Percentiles rank a stretch among this genome's conserved stretches.
phyloP scores from a whole-genome alignment of 176 grass and related monocot genomes.

The Musa troglodytarum region DNA sequence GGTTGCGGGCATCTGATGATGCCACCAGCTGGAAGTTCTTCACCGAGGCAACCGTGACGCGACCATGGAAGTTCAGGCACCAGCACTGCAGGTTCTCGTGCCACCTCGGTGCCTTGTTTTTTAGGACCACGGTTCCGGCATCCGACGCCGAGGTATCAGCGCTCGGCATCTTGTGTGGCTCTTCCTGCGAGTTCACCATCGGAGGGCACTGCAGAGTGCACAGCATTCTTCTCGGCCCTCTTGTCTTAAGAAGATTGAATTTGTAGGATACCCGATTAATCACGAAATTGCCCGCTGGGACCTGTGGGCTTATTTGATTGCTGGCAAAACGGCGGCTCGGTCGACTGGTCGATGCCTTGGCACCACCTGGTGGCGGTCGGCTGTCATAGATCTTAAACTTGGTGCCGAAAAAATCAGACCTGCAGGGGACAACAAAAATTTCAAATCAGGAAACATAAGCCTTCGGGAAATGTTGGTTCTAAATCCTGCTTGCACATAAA shows the following conservation, averaged over 20 bases:
- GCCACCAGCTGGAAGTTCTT: slow-evolving; percentile 12
- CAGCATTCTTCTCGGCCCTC: slow-evolving; percentile 15
- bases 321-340: slow-evolving; percentile 15
- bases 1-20: background rate
- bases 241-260: slow-evolving; percentile 21
- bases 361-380: slow-evolving; percentile 11
- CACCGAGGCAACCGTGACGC: slow-evolving; percentile 8
- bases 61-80: slow-evolving; percentile 16
- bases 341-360: slow-evolving; percentile 1
- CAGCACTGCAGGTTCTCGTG: slow-evolving; percentile 16
- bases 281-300: slow-evolving; percentile 5
- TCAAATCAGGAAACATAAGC: background rate
- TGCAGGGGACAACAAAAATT: background rate
- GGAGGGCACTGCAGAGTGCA: slow-evolving; percentile 6
- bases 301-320: slow-evolving; percentile 21
- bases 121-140: background rate
- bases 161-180: background rate
- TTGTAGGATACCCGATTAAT: slow-evolving; percentile 13
- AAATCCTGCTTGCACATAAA: no score
- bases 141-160: background rate
- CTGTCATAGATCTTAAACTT: slow-evolving; percentile 21
- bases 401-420: slow-evolving; percentile 7
- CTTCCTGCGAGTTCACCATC: background rate
- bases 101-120: slow-evolving; percentile 15
- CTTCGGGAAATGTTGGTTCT: no score